Conservation (phyloP, 805 yeast genomes). For the Lipomyces japonicus region DNA sequence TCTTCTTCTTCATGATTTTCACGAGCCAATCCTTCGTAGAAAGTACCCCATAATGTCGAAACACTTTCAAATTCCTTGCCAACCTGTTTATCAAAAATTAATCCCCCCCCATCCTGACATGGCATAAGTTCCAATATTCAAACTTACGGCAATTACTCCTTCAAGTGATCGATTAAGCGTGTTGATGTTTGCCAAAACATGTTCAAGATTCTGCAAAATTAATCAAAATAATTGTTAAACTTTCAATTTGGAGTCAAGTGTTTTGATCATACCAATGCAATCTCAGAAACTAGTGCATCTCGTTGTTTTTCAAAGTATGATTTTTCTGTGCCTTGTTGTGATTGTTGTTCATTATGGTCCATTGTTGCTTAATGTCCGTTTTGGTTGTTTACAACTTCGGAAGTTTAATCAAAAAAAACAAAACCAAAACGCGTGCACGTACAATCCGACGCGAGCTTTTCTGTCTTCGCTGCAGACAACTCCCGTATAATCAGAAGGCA, state of each 20-base stretch:
- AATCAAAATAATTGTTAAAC: not conserved
- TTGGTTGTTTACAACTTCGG: too few species aligned
- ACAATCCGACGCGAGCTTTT: too few species aligned
- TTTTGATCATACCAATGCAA: constrained; percentile 38
- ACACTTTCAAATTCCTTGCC: constrained; percentile 74
- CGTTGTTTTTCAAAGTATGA: constrained; percentile 57
- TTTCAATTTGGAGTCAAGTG: constrained; percentile 30
- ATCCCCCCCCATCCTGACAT: not conserved
- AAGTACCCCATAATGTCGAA: constrained; percentile 64
- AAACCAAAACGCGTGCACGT: too few species aligned
- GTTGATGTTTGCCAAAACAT: constrained; percentile 60
- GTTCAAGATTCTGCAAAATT: constrained; percentile 46
- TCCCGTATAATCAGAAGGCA: too few species aligned
- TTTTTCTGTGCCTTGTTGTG: too few species aligned
- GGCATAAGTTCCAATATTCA: not conserved
- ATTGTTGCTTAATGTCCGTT: too few species aligned
- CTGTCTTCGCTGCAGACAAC: too few species aligned
- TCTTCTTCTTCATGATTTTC: constrained; percentile 12
- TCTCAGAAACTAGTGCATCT: constrained; percentile 55
- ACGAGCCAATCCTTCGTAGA: constrained; percentile 48
- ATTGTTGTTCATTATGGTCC: too few species aligned
- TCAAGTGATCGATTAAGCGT: constrained; percentile 64
- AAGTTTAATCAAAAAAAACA: too few species aligned
- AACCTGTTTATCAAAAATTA: constrained; percentile 35
- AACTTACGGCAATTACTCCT: constrained; percentile 52